phyloP scores from a whole-genome alignment of 352 stramenopile genomes.

The Peronosclerospora sorghi region DNA sequence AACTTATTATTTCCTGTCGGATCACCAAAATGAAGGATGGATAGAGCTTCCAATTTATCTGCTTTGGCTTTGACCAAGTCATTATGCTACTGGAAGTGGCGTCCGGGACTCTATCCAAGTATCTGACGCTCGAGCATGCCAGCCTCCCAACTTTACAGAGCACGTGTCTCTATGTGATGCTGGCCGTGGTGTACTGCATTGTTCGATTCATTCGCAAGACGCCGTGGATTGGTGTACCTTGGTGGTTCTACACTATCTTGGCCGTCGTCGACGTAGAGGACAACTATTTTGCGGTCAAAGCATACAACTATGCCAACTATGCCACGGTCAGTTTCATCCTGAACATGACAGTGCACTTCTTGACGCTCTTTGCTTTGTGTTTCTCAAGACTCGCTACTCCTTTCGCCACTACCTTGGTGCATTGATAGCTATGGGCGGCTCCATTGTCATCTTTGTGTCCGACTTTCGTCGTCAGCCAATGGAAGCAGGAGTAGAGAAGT shows the following conservation, averaged over 20 bases:
- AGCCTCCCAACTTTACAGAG: no score
- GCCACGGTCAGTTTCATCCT: slow-evolving; percentile 49
- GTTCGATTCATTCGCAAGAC: slow-evolving; percentile 26
- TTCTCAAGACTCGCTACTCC: slow-evolving; percentile 55
- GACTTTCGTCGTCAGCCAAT: slow-evolving; percentile 38
- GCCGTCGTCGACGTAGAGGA: slow-evolving; percentile 49
- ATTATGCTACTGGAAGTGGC: no score
- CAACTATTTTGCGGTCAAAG: slow-evolving; percentile 67
- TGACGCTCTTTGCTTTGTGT: no score
- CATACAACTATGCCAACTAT: slow-evolving; percentile 65
- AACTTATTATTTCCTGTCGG: no score
- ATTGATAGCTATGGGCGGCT: slow-evolving; percentile 30
- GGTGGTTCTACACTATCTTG: slow-evolving; percentile 59
- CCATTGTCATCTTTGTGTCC: slow-evolving; percentile 45
- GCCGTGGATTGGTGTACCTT: no score
- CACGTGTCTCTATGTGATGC: no score
- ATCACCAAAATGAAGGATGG: no score
- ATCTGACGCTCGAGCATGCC: no score
- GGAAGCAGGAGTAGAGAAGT: slow-evolving; percentile 28
- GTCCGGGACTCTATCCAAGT: no score
- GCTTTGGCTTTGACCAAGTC: no score
- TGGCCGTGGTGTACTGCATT: no score
- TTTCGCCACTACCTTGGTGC: slow-evolving; percentile 37
- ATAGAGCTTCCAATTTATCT: no score
- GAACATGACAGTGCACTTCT: slow-evolving; percentile 64